Evolutionary conservation across 768 basidiomycete genomes (phyloP).

Genomic region (Boletus speciosus): DNA sequence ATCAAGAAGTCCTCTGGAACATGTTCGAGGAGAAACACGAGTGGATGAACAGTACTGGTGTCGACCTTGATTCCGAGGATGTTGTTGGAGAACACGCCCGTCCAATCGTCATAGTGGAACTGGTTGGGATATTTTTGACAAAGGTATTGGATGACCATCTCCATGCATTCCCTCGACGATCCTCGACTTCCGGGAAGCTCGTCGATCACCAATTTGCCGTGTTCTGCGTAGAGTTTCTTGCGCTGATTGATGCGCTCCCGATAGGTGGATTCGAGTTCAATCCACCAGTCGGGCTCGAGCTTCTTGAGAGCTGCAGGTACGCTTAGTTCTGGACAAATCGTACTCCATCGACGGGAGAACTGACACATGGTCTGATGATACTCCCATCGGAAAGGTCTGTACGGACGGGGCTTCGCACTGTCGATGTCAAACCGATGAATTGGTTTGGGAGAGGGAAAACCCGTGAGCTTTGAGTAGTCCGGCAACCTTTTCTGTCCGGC

Average conservation of each 20-base stretch:
- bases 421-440: conserved; percentile 42
- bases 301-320: conserved; percentile 37
- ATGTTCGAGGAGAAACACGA: conserved; percentile 46
- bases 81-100: conserved; percentile 39
- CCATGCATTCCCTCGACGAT: conserved; percentile 51
- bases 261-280: conserved; percentile 56
- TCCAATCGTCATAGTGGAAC: conserved; percentile 38
- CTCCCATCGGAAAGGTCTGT: conserved; percentile 54
- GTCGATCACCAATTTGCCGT: conserved; percentile 42
- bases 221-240: conserved; percentile 35
- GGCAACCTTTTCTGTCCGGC: conserved; percentile 16
- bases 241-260: conserved; percentile 41
- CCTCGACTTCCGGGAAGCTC: conserved; percentile 46
- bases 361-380: conserved; percentile 57
- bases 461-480: conserved; percentile 43
- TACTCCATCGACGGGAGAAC: conserved; percentile 3
- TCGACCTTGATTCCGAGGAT: conserved; percentile 38
- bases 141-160: conserved; percentile 55
- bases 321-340: background rate
- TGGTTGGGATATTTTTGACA: conserved; percentile 55
- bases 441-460: conserved; percentile 42
- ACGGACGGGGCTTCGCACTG: conserved; percentile 45
- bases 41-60: conserved; percentile 31
- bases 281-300: conserved; percentile 53
- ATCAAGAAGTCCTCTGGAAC: conserved; percentile 53